phyloP scores from a whole-genome alignment of 78 protist species.

The Mastigamoeba balamuthi region DNA sequence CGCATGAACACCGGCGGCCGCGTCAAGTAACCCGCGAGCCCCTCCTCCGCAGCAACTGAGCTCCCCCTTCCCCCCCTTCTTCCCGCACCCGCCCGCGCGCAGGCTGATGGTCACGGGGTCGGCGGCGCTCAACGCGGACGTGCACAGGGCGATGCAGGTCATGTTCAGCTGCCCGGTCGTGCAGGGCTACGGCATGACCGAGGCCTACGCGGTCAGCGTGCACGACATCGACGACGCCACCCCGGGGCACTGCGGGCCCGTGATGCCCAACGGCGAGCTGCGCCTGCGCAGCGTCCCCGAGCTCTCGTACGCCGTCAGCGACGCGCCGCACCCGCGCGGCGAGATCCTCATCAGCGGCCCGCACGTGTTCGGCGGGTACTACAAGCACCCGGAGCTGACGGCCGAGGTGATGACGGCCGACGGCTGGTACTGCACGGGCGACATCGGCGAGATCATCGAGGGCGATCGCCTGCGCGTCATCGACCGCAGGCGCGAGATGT shows the following conservation, averaged over 20 bases:
- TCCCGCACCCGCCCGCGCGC: neutral
- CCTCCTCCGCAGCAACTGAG: too few relatives aligned
- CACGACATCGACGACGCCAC: neutral
- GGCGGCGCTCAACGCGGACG: neutral
- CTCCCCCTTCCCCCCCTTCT: too few relatives aligned
- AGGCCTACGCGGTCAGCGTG: conserved; percentile 37
- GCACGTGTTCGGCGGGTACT: conserved; percentile 78
- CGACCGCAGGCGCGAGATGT: neutral
- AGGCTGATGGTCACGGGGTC: neutral
- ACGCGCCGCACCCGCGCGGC: conserved; percentile 63
- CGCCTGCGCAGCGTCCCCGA: conserved; percentile 75
- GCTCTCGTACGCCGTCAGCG: conserved; percentile 55
- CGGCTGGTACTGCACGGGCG: conserved; percentile 96
- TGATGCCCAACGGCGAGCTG: neutral
- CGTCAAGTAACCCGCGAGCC: conserved; percentile 33
- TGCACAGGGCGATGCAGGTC: neutral
- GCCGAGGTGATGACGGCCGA: conserved; percentile 52
- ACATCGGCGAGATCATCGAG: conserved; percentile 61
- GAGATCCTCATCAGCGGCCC: conserved; percentile 89
- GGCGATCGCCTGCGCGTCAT: neutral
- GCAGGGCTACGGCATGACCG: conserved; percentile 93
- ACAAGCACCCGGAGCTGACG: conserved; percentile 77
- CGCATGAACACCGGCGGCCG: too few relatives aligned
- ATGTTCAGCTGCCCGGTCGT: conserved; percentile 57
- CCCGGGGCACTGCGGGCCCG: neutral